Evolutionary conservation across 208 protist genomes (phyloP), one percentile per base, ranked within the genome.

Genomic region (Trypanosoma cruzi): DNA sequence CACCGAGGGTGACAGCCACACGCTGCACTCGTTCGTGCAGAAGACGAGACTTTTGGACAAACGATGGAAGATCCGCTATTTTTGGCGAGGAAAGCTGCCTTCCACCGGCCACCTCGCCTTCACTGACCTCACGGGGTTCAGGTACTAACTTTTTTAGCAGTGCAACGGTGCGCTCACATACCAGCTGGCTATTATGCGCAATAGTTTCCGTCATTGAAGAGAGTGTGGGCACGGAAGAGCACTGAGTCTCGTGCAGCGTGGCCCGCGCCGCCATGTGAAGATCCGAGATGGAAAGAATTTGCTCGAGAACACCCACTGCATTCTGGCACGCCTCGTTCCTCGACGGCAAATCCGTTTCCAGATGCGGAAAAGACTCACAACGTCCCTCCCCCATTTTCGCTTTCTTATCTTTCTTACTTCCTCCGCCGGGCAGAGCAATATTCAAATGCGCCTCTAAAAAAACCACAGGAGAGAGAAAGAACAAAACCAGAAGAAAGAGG

Each of bases 1-100:
- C 71, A 22, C 64, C 53, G 28, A 77, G 37, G 6, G 71, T 67
- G 8, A 46, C 18, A 28, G 34, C 20, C 49, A 77, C 71, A 26
- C 64, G 71, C 28, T 64, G 56, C 8, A 59, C 50, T 10, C 71
- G 36, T 37, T 77, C 71, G 8, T 57, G 71, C 31, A 77, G 16
- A n/a, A 71, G 36, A 6, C 64, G 55, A 26, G 64, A 70, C 49
- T 71, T 71, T 3, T 64, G 29, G 6, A 77, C 40, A 55, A 77
- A 77, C 13, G 67, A 26, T 8, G 56, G 46, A 57, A 40, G 42
- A 48, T 70, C 71, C 2, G 62, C 26, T 65, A 77, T 60, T 7
- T 31, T 18, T 5, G 64, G 71, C 0, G 28, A 18, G 6, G 53
- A 2, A 34, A n/a, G 13, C 0, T 6, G 20, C 3, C 16, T 55